These are phyloP conservation scores for Kwoniella mangroviensis DNA, from an alignment of 768 basidiomycete species.

Conservation along the genomic window DNA sequence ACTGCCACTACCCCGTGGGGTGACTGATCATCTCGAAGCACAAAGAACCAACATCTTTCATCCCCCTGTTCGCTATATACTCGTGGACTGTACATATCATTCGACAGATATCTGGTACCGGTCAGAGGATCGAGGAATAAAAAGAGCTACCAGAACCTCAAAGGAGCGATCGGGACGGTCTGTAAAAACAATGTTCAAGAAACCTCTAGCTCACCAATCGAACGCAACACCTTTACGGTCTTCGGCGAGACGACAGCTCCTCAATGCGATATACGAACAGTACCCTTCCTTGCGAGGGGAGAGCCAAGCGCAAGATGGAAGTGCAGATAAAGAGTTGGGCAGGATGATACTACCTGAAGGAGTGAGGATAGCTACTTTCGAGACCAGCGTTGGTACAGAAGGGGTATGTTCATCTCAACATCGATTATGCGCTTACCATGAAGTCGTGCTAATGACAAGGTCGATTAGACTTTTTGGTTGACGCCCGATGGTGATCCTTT, in stretches of 20 bases:
- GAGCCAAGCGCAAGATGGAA: not conserved
- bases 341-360: conserved; percentile 51
- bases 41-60: no score
- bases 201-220: conserved; percentile 48
- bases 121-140: no score
- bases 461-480: conserved; percentile 40
- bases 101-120: no score
- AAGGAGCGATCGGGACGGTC: no score
- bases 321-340: conserved; percentile 40
- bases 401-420: conserved; percentile 38
- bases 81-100: no score
- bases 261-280: conserved; percentile 42
- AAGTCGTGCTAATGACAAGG: not conserved
- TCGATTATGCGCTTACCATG: not conserved
- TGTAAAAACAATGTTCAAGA: conserved; percentile 50
- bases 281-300: conserved; percentile 34
- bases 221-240: conserved; percentile 53
- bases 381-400: conserved; percentile 47
- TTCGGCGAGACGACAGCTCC: conserved; percentile 47
- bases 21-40: no score
- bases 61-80: no score
- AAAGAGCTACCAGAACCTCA: no score
- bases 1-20: no score
- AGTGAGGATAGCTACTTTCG: conserved; percentile 36
- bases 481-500: conserved; percentile 45